Base-by-base conservation (phyloP, 2,329 filamentous ascomycete genomes). In the Exophiala phaeomuriformis region DNA sequence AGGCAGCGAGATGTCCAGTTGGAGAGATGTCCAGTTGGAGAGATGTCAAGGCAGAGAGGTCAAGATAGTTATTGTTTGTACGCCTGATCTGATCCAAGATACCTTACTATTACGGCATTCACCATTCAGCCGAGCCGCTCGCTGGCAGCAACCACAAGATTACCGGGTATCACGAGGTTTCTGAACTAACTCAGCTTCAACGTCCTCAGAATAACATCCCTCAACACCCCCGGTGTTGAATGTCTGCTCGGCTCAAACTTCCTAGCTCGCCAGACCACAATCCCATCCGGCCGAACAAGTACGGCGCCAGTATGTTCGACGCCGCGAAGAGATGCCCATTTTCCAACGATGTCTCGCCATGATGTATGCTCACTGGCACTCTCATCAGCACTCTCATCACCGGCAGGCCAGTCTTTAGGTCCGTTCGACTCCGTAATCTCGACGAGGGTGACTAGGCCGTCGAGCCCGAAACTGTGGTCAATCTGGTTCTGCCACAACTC, bases 281-380 rank as follows among this genome's bases (percentile, higher is more conserved):
- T 67, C 8, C 64, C 63, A 56, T 69, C 67, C 5, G 66, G 65
- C 30, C 67, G 55, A 7, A 67, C 65, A 6, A 69, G 61, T 1
- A 68, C 58, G 29, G 64, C 66, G 2, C 64, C 66, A 19, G 54
- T 40, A 1, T 37, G 27, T 12, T 43, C 43, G 0, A 64, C 54
- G 5, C 60, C 62, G 5, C 55, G 55, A 5, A 61, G 30, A 5
- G 43, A 49, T 31, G 31, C 29, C 63, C 63, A 66, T 31, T 46
- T 46, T 1, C 52, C 56, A 36, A 57, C 58, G n/a, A 58, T 37
- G 37, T 64, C 62, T 7, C 42, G 50, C 56, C 56, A 60, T 19
- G 2, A 40, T 33, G 31, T 30, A 12, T 10, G 8, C 19, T 19
- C 19, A 19, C 19, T 19, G 19, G 19, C 19, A 19, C 19, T 19